Percentiles rank a stretch among this genome's conserved stretches.
These are phyloP conservation scores for Acacia concinna DNA, from an alignment of 331 rosid species.

Conservation along the genomic window DNA sequence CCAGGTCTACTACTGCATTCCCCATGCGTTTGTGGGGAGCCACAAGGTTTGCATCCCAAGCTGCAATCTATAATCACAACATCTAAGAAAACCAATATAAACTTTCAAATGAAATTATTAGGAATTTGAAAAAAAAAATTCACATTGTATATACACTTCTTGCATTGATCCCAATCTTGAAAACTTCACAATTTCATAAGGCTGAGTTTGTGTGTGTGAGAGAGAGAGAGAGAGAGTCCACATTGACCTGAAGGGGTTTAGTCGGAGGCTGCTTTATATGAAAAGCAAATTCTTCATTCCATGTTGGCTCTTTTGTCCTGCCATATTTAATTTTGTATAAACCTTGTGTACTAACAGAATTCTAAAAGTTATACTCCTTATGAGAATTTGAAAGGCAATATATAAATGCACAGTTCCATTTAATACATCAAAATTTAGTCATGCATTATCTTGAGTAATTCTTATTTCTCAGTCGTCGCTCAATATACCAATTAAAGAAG, in stretches of 20 bases:
- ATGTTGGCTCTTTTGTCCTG: slow-evolving; percentile 84
- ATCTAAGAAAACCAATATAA: slow-evolving; percentile 35
- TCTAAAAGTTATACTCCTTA: not conserved
- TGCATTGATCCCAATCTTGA: not conserved
- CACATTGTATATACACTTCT: not conserved
- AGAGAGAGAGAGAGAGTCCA: slow-evolving; percentile 30
- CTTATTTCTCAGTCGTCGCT: slow-evolving; percentile 14
- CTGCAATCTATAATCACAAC: slow-evolving; percentile 70
- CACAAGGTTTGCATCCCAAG: slow-evolving; percentile 98
- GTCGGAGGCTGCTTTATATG: slow-evolving; percentile 63
- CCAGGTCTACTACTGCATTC: slow-evolving; percentile 67
- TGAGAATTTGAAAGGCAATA: slow-evolving; percentile 12
- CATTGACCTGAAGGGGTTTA: slow-evolving; percentile 71
- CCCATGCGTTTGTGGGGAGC: slow-evolving; percentile 99
- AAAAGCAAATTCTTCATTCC: slow-evolving; percentile 86
- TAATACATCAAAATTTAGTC: slow-evolving; percentile 10
- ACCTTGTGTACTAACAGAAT: slow-evolving; percentile 6
- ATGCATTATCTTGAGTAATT: not conserved
- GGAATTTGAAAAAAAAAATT: not conserved
- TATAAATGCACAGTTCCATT: slow-evolving; percentile 17
- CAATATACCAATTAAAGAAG: slow-evolving; percentile 25
- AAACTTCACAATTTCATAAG: not conserved
- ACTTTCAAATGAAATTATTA: slow-evolving; percentile 8
- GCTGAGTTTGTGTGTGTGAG: not conserved
- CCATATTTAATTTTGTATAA: slow-evolving; percentile 32